Conservation (phyloP, 305 asterid species). For the Solanum aculeatissimum region DNA sequence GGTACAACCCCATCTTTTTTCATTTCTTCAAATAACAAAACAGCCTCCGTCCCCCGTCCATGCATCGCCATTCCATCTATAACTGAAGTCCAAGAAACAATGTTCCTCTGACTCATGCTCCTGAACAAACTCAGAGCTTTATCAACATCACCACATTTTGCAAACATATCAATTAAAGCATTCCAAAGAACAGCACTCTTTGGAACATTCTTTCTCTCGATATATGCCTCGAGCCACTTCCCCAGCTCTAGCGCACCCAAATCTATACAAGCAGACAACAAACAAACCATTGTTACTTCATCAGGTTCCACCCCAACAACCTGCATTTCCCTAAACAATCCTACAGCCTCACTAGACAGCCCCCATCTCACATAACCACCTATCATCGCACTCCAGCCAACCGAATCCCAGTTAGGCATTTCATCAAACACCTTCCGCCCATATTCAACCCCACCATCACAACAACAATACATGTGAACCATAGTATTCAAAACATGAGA, state of each 20-base stretch:
- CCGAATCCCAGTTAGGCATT: slow-evolving; percentile 39
- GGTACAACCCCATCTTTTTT: slow-evolving; percentile 28
- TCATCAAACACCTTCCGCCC: slow-evolving; percentile 69
- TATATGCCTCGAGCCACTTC: slow-evolving; percentile 51
- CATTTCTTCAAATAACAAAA: slow-evolving; percentile 65
- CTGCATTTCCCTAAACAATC: slow-evolving; percentile 54
- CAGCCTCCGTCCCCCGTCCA: slow-evolving; percentile 57
- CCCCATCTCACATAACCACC: slow-evolving; percentile 64
- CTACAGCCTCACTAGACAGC: slow-evolving; percentile 43
- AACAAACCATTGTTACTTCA: slow-evolving; percentile 55
- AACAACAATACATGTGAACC: slow-evolving; percentile 57
- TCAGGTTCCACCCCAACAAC: slow-evolving; percentile 44
- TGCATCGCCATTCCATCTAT: slow-evolving; percentile 62
- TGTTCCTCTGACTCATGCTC: slow-evolving; percentile 32
- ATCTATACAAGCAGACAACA: slow-evolving; percentile 64
- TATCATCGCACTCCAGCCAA: slow-evolving; percentile 57
- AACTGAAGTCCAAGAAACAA: slow-evolving; percentile 75
- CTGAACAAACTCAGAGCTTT: slow-evolving; percentile 41
- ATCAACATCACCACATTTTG: slow-evolving; percentile 77
- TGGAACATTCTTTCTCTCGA: slow-evolving; percentile 36
- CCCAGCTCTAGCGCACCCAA: slow-evolving; percentile 74
- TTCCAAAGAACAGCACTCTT: slow-evolving; percentile 43
- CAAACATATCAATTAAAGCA: slow-evolving; percentile 68
- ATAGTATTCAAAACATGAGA: slow-evolving; percentile 48
- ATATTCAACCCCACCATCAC: slow-evolving; percentile 35